phyloP scores from a whole-genome alignment of 1,139 yeast species.

The Taphrina confusa region DNA sequence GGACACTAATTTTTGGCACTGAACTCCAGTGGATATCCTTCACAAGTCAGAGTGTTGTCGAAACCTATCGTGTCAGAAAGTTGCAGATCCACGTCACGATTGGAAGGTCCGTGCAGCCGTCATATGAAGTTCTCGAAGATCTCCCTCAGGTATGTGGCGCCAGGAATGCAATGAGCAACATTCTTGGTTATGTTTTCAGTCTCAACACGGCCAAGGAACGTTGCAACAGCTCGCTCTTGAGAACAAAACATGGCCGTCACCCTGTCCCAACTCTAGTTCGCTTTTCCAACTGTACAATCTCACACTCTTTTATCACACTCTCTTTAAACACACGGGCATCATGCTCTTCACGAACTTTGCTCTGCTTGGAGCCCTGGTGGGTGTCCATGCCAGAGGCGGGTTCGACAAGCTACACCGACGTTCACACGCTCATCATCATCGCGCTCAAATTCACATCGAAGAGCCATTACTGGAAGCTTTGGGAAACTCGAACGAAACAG shows the following conservation, averaged over 20 bases:
- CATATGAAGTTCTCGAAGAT: slow-evolving; percentile 2
- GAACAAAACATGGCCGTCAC: slow-evolving; percentile 1
- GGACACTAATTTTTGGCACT: too few species aligned
- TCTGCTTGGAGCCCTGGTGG: slow-evolving; percentile 14
- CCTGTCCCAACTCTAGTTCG: background rate
- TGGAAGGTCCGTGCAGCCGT: slow-evolving; percentile 1
- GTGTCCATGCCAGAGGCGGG: slow-evolving; percentile 5
- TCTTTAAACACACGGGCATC: background rate
- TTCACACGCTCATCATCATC: slow-evolving; percentile 14
- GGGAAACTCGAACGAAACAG: slow-evolving; percentile 23
- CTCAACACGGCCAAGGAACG: background rate
- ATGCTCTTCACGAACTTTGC: slow-evolving; percentile 9
- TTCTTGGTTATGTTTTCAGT: slow-evolving; percentile 4
- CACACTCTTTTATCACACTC: slow-evolving; percentile 12
- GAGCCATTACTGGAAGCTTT: background rate
- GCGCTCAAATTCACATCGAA: background rate
- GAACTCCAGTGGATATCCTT: too few species aligned
- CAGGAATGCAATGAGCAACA: slow-evolving; percentile 7
- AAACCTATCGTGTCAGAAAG: too few species aligned
- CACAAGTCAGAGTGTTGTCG: too few species aligned
- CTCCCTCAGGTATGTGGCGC: slow-evolving; percentile 5
- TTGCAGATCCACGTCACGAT: too few species aligned
- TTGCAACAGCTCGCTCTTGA: background rate
- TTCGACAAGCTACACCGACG: slow-evolving; percentile 17
- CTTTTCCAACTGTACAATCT: background rate